Evolutionary conservation across 192 early-diverging fungal genomes (phyloP), one percentile per base, ranked within the genome.

Genomic region (Funneliformis geosporum): DNA sequence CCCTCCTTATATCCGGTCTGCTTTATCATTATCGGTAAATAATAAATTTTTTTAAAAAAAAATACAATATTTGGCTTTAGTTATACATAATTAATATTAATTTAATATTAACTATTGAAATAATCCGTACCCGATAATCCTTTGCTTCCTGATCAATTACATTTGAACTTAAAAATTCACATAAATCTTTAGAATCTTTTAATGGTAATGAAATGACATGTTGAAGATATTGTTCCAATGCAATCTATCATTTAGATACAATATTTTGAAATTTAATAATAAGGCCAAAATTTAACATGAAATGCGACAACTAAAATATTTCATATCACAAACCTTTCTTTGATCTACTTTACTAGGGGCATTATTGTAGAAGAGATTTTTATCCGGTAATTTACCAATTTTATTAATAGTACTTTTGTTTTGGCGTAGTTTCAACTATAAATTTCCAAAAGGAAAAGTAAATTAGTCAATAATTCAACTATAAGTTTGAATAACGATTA

Each of bases 311-410:
- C 40, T 25, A 39, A 55, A 16, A 80, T 76, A 80, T 61, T 8
- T 60, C 59, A 16, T 21, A 82, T 16, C 83, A 78, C 25, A 40
- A 43, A 89, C 88, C 85, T 95, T 96, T 71, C 95, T 90, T 81
- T 95, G 92, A 82, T 96, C 95, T 64, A 87, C 92, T 84, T 98
- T 98, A 62, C 88, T 88, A 16, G 95, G 95, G 23, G 92, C 93
- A 82, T 95, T 89, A 4, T 90, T 91, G 7, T 86, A 90, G 81
- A 96, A 96, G 4, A 98, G 83, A 43, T 88, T 87, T 83, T 96
- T 96, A 43, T 97, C 96, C 8, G 96, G 96, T 8, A 95, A 86
- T 91, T 92, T 73, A 89, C 92, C 38, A 95, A 84, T 80, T 86
- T 91, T 71, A 86, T 86, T 60, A 62, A 25, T 60, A 12, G 62